Conservation (phyloP, 768 basidiomycete genomes). For the Boletus subparvulus region DNA sequence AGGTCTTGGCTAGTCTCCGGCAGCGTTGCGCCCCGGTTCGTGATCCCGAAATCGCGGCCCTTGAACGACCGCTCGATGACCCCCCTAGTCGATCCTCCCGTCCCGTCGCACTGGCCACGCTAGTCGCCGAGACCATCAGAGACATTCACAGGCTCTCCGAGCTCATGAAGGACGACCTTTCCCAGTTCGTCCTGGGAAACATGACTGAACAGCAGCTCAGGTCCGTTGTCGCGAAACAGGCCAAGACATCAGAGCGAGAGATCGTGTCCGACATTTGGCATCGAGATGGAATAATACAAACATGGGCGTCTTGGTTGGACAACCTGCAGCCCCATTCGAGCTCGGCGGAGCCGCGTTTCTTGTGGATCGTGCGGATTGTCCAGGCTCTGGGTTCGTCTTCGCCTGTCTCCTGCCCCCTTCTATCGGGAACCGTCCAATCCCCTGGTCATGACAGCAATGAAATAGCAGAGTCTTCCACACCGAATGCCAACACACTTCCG, state of each 20-base stretch:
- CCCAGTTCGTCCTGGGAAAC: constrained; percentile 58
- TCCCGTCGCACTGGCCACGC: constrained; percentile 39
- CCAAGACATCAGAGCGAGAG: constrained; percentile 53
- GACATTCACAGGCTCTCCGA: constrained; percentile 53
- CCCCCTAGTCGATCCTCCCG: constrained; percentile 24
- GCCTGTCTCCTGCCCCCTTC: constrained; percentile 37
- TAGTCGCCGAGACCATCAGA: constrained; percentile 49
- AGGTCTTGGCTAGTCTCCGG: constrained; percentile 50
- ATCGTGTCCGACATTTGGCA: constrained; percentile 54
- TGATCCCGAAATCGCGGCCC: constrained; percentile 51
- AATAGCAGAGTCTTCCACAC: neutral
- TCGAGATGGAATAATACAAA: constrained; percentile 22
- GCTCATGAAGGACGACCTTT: constrained; percentile 69
- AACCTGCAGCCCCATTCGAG: constrained; percentile 1
- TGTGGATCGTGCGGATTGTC: constrained; percentile 51
- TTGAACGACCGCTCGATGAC: constrained; percentile 39
- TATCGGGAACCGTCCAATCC: constrained; percentile 18
- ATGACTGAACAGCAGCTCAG: constrained; percentile 65
- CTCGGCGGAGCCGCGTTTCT: constrained; percentile 17
- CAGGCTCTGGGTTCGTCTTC: constrained; percentile 45
- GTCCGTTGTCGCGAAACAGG: constrained; percentile 49
- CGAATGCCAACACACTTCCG: constrained; percentile 49
- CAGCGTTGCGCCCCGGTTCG: constrained; percentile 68
- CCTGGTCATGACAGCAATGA: neutral
- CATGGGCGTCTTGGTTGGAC: constrained; percentile 29